Evolutionary conservation across 768 basidiomycete species (phyloP), one percentile per base, ranked within the genome.

Genomic region (Naganishia onofrii): DNA sequence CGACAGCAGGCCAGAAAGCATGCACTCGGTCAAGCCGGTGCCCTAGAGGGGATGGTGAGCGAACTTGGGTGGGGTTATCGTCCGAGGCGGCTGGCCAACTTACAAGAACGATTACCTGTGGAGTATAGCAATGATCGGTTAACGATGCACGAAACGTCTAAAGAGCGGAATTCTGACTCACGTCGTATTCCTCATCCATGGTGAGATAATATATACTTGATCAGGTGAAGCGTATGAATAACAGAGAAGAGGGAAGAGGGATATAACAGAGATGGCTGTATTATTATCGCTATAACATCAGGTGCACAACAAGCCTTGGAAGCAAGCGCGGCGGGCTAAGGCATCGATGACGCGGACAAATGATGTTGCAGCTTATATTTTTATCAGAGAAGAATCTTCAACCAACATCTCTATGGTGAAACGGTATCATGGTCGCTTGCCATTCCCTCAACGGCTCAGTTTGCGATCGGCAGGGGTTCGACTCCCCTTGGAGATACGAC

Each of bases 161-260:
- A 17, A 34, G 26, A 36, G 19, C 17, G 38, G 23, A 26, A 28
- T 2, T n/a, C 15, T 32, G 19, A 67, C 84, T 72, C 81, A 96
- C 94, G 82, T 97, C 94, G 84, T 97, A 98, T 85, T 92, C 90
- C 85, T 98, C 95, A 89, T 99, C 95, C 95, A 99, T 96, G 82
- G 77, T 84, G 74, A 38, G 34, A 46, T 8, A 21, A 66, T 28
- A 23, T 38, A 2, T 42, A 15, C 8, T 42, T 42, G 42, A 17
- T 42, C 15, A 15, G 7, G 15, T 42, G 7, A 42, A 17, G 42
- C 15, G 42, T 42, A 15, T 8, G 42, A 15, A 42, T 10, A 10
- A 10, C 15, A 15, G 15, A 42, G 42, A 10, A 7, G 42, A 17
- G 15, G 15, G 42, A 2, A 8, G 42, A 42, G 13, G 15, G 13